Percentiles rank a stretch among this genome's conserved stretches.
Conservation (phyloP, 441 rosid species). For the Syzygium malaccense region DNA sequence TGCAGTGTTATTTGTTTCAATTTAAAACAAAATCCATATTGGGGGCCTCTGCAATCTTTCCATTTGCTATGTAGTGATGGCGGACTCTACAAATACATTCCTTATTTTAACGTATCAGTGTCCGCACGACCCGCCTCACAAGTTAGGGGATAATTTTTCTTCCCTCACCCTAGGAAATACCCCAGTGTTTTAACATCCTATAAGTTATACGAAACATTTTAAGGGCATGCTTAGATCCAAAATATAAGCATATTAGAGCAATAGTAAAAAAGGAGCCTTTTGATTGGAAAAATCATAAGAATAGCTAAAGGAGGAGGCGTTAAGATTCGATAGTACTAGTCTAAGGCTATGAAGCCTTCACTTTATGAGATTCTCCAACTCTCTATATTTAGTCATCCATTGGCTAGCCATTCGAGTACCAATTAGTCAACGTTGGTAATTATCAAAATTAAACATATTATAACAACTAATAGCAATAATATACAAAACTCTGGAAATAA, state of each 20-base stretch:
- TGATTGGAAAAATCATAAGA: neutral
- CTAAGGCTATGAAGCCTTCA: neutral
- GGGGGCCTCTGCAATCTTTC: too few species aligned
- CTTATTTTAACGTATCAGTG: too few species aligned
- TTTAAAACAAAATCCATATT: neutral
- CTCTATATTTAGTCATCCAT: neutral
- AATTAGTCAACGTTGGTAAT: neutral
- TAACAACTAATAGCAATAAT: neutral
- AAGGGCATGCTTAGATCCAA: too few species aligned
- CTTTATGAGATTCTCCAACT: neutral
- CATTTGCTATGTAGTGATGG: too few species aligned
- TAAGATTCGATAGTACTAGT: neutral
- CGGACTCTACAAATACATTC: too few species aligned
- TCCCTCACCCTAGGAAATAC: too few species aligned
- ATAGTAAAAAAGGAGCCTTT: neutral
- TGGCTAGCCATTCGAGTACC: neutral
- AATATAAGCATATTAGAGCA: neutral
- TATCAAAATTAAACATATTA: neutral
- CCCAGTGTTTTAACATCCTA: too few species aligned
- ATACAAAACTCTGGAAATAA: neutral
- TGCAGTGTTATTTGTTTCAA: neutral
- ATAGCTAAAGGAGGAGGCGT: neutral
- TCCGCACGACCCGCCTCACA: fast-evolving
- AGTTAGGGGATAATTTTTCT: too few species aligned
- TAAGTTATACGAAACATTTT: too few species aligned